phyloP scores from a whole-genome alignment of 768 basidiomycete species.

The Panaeolus cyanescens region DNA sequence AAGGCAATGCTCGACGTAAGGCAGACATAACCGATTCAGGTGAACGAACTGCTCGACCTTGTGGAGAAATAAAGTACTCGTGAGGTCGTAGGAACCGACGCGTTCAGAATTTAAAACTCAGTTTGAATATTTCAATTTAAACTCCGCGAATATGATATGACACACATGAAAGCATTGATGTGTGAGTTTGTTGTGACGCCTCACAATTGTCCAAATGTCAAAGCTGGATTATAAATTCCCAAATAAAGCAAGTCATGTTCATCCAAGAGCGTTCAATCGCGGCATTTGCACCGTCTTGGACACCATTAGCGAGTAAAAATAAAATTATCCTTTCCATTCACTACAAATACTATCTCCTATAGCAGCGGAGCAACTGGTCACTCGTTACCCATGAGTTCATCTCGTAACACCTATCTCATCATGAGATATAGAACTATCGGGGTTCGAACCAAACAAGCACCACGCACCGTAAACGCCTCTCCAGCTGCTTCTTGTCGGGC shows the following conservation, averaged over 20 bases:
- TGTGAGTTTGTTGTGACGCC: not conserved
- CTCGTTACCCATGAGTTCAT: not conserved
- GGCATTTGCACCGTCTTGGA: not conserved
- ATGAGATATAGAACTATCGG: not conserved
- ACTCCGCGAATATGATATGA: constrained; percentile 1
- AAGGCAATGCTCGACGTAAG: constrained; percentile 48
- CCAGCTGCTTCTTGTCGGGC: constrained; percentile 53
- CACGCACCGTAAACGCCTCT: constrained; percentile 40
- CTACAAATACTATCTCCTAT: not conserved
- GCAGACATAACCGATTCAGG: constrained; percentile 20
- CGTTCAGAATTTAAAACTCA: constrained; percentile 5
- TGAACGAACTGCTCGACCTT: constrained; percentile 6
- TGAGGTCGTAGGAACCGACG: constrained; percentile 1
- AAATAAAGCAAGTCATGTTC: constrained; percentile 6
- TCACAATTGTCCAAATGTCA: not conserved
- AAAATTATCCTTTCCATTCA: not conserved
- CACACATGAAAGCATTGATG: not conserved
- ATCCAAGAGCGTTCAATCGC: not conserved
- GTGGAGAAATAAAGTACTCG: constrained; percentile 4
- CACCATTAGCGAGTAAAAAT: not conserved
- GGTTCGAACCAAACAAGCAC: not conserved
- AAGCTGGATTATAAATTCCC: constrained; percentile 4
- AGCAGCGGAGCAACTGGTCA: not conserved
- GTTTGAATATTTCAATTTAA: not conserved
- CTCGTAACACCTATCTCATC: not conserved